Conservation (phyloP, 2,329 filamentous ascomycete species). For the Colletotrichum spaethianum region DNA sequence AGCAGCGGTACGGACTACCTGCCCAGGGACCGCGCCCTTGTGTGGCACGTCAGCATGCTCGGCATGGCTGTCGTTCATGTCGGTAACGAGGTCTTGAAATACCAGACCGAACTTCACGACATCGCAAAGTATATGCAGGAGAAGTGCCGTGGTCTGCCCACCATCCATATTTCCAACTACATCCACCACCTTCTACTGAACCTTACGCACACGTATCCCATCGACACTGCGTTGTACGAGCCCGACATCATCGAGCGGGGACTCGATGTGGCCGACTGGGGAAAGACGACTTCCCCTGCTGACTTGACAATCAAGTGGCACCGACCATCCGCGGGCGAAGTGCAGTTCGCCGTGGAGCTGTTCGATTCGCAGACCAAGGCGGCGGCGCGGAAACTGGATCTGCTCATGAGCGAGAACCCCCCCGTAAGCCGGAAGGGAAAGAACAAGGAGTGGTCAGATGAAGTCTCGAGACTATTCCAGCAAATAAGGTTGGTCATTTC, state of each 20-base stretch:
- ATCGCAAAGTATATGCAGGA: slow-evolving; percentile 98
- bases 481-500: slow-evolving; percentile 91
- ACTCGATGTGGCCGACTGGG: slow-evolving; percentile 86
- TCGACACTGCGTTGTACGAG: slow-evolving; percentile 91
- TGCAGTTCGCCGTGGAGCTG: slow-evolving; percentile 89
- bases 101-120: slow-evolving; percentile 89
- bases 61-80: slow-evolving; percentile 99
- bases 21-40: slow-evolving; percentile 89
- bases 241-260: slow-evolving; percentile 79
- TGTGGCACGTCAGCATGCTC: slow-evolving; percentile 97
- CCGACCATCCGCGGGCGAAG: slow-evolving; percentile 82
- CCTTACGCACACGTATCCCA: slow-evolving; percentile 92
- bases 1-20: slow-evolving; percentile 95
- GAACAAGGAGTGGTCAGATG: slow-evolving; percentile 99
- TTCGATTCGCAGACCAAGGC: slow-evolving; percentile 87
- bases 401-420: slow-evolving; percentile 85
- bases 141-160: slow-evolving; percentile 92
- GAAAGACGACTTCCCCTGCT: slow-evolving; percentile 79
- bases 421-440: slow-evolving; percentile 92
- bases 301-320: slow-evolving; percentile 93
- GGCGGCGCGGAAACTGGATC: slow-evolving; percentile 81
- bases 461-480: slow-evolving; percentile 90
- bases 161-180: slow-evolving; percentile 97
- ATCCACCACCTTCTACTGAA: slow-evolving; percentile 97
- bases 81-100: slow-evolving; percentile 88